phyloP scores from a whole-genome alignment of 2,329 filamentous ascomycete genomes.

The Diaporthe sp. region DNA sequence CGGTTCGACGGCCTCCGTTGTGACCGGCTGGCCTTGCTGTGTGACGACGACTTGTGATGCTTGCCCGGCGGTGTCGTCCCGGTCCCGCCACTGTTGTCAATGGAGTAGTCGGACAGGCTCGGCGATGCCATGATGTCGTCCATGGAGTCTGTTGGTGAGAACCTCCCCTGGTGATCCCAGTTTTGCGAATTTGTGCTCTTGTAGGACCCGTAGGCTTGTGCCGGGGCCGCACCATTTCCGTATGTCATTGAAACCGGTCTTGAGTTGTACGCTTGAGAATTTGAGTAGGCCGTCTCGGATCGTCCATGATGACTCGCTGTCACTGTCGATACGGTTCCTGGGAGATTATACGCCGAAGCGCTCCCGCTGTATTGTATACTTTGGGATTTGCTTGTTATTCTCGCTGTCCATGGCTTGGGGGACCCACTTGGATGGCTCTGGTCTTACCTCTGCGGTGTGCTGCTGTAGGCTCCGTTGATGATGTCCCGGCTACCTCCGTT shows the following conservation, averaged over 20 bases:
- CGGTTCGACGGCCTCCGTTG: conserved; percentile 83
- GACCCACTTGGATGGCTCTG: conserved; percentile 39
- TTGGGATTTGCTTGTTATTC: conserved; percentile 45
- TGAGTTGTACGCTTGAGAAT: conserved; percentile 57
- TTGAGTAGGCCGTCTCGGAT: conserved; percentile 54
- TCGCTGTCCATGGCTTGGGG: conserved; percentile 43
- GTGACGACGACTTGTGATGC: conserved; percentile 55
- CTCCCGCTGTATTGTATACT: conserved; percentile 60
- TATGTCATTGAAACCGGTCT: conserved; percentile 56
- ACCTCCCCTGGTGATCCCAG: conserved; percentile 65
- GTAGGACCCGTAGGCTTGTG: conserved; percentile 53
- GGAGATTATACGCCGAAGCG: conserved; percentile 51
- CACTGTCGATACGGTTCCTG: conserved; percentile 49
- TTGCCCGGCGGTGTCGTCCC: conserved; percentile 57
- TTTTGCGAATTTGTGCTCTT: conserved; percentile 56
- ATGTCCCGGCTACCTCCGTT: conserved; percentile 52
- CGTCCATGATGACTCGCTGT: conserved; percentile 50
- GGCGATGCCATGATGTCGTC: conserved; percentile 72
- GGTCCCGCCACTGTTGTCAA: conserved; percentile 63
- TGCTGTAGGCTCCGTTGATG: conserved; percentile 46
- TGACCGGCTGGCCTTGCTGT: conserved; percentile 59
- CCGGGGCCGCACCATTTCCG: conserved; percentile 42
- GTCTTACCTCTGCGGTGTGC: conserved; percentile 56
- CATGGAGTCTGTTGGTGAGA: conserved; percentile 70
- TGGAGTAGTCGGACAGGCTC: conserved; percentile 71